Base-by-base conservation (phyloP, 2,329 filamentous ascomycete genomes). In the Sclerotinia trifoliorum region DNA sequence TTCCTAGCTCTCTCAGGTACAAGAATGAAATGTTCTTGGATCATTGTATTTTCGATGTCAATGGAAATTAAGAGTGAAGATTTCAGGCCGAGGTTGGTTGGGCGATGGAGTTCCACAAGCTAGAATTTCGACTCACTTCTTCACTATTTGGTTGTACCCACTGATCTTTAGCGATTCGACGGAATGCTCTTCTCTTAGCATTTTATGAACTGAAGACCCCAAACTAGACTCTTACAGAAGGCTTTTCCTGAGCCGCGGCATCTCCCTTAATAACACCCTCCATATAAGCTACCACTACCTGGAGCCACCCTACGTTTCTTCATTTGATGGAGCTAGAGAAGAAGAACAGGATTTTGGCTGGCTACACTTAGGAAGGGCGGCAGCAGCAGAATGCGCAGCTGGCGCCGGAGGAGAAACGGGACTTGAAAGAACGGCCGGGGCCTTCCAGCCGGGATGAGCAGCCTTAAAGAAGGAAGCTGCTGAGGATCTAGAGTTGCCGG, bases 1-100 rank as follows among this genome's bases (percentile, higher is more conserved):
- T 49, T 48, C 58, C 44, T 62, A 8, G 58, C 48, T 39, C 46
- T 51, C 15, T 62, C 46, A 49, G 58, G 58, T 51, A n/a, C 29
- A 19, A 51, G 13, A 51, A 49, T 4, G 10, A 24, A 49, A 24
- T 13, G 4, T 39, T 51, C 58, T n/a, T 24, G 29, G n/a, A 19
- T 35, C 29, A 6, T 3, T 62, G 35, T 24, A 19, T 11, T 32
- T 39, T 7, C 8, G 6, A 48, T 29, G 11, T 49, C 13, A 10
- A 15, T 4, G 11, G 8, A 24, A n/a, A 35, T 44, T 19, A 42
- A 10, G 26, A 21, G n/a, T 46, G 24, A 26, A 8, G 24, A 11
- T 21, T 8, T 39, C 10, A 39, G 39, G 21, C 7, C 13, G 48
- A 32, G 21, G 11, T 7, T 35, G 24, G 44, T 2, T 35, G 29